A percentile compares a stretch with the other conserved stretches of the same genome.
Evolutionary conservation across 2,329 filamentous ascomycete species (phyloP).

Genomic region (Curvularia lunata): DNA sequence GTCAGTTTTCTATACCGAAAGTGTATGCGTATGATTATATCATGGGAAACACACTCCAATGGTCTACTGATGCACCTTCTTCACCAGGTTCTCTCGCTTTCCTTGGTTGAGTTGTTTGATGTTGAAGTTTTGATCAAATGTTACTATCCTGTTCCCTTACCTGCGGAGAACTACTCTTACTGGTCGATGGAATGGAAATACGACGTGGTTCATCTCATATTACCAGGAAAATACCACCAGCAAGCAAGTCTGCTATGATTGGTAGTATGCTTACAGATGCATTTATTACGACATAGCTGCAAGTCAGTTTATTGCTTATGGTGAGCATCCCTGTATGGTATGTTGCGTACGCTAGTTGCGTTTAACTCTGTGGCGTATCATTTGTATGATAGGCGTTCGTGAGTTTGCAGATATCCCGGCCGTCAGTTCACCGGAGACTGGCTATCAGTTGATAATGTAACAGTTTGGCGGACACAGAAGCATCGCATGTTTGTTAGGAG

Average conservation of each 20-base stretch:
- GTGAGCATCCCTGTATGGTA: background rate
- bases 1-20: background rate
- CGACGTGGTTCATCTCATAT: background rate
- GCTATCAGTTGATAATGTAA: background rate
- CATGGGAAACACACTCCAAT: background rate
- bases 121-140: background rate
- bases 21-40: background rate
- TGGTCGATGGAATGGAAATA: background rate
- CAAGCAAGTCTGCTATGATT: background rate
- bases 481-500: background rate
- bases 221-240: background rate
- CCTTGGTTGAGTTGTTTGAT: background rate
- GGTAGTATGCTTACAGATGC: background rate
- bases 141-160: background rate
- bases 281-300: background rate
- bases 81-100: background rate
- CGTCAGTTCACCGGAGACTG: conserved; percentile 1
- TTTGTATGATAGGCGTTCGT: conserved; percentile 11
- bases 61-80: background rate
- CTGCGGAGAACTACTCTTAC: background rate
- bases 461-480: background rate
- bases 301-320: background rate
- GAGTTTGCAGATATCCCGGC: background rate
- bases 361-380: background rate
- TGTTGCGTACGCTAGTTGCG: background rate